Percentiles rank a stretch among this genome's conserved stretches.
Conservation (phyloP, 108 stramenopile genomes). For the Fragilaria radians region DNA sequence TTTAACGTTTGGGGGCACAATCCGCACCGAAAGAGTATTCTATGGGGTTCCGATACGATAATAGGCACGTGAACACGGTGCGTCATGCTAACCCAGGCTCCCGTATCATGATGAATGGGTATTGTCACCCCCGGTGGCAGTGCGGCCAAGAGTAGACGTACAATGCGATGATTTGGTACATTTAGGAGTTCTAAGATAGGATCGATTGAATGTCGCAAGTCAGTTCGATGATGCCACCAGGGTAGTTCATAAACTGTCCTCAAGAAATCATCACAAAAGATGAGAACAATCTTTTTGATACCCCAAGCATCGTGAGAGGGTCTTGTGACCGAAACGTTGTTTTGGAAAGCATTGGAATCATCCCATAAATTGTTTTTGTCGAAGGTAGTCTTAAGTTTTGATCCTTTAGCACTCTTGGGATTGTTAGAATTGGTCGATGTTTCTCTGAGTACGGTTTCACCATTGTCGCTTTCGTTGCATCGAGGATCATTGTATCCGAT, state of each 20-base stretch:
- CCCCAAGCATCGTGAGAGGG: slow-evolving; percentile 97
- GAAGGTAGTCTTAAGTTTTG: slow-evolving; percentile 2
- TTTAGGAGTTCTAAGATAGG: slow-evolving; percentile 67
- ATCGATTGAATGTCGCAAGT: slow-evolving; percentile 60
- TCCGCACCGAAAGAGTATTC: slow-evolving; percentile 86
- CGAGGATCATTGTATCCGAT: slow-evolving; percentile 59
- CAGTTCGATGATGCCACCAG: slow-evolving; percentile 60
- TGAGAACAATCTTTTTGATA: slow-evolving; percentile 89
- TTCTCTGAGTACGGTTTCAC: slow-evolving; percentile 5
- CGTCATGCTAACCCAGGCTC: slow-evolving; percentile 91
- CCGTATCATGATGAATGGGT: slow-evolving; percentile 96
- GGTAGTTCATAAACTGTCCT: slow-evolving; percentile 84
- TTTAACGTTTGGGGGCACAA: slow-evolving; percentile 52
- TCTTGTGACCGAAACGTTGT: slow-evolving; percentile 83
- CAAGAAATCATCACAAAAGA: slow-evolving; percentile 96
- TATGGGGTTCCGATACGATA: slow-evolving; percentile 57
- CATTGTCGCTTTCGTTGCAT: slow-evolving; percentile 10
- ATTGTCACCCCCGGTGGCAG: slow-evolving; percentile 93
- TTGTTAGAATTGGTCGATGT: background rate
- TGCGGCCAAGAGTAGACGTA: slow-evolving; percentile 88
- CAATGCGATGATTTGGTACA: slow-evolving; percentile 41
- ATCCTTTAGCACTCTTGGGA: background rate
- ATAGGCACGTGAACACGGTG: slow-evolving; percentile 95
- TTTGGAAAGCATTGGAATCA: slow-evolving; percentile 50
- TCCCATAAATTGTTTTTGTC: slow-evolving; percentile 66